Conservation (phyloP, 306 rosid genomes). For the Carpinus fangiana region DNA sequence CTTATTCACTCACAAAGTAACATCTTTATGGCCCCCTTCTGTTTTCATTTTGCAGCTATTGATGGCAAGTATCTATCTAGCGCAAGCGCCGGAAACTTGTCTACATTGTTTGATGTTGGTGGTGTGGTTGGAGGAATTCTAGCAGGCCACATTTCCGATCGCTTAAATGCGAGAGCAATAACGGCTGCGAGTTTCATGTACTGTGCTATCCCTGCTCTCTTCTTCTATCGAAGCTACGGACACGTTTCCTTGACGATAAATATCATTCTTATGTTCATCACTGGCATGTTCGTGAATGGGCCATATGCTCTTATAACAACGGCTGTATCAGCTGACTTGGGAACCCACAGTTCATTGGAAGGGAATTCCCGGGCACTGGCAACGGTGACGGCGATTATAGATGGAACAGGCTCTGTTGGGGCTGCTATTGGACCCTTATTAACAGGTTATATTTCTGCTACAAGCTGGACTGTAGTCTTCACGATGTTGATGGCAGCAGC, state of each 20-base stretch:
- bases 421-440: constrained; percentile 92
- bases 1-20: constrained; percentile 6
- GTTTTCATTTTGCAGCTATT: constrained; percentile 63
- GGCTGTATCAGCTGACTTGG: constrained; percentile 95
- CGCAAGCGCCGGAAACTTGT: constrained; percentile 69
- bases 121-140: constrained; percentile 94
- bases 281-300: constrained; percentile 94
- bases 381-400: constrained; percentile 92
- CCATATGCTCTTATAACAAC: constrained; percentile 98
- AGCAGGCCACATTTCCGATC: constrained; percentile 94
- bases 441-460: constrained; percentile 82
- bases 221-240: constrained; percentile 76
- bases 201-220: constrained; percentile 95
- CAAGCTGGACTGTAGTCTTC: constrained; percentile 88
- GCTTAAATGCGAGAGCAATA: constrained; percentile 80
- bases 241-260: constrained; percentile 61
- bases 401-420: constrained; percentile 96
- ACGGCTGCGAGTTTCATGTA: constrained; percentile 99
- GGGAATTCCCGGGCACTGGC: constrained; percentile 94
- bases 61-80: constrained; percentile 82
- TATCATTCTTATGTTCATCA: constrained; percentile 67
- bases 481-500: constrained; percentile 93
- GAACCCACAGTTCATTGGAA: constrained; percentile 82
- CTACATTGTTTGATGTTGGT: constrained; percentile 93
- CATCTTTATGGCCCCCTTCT: not conserved